Base-by-base conservation (phyloP, 345 rosid genomes). In the Moricandia arvensis region DNA sequence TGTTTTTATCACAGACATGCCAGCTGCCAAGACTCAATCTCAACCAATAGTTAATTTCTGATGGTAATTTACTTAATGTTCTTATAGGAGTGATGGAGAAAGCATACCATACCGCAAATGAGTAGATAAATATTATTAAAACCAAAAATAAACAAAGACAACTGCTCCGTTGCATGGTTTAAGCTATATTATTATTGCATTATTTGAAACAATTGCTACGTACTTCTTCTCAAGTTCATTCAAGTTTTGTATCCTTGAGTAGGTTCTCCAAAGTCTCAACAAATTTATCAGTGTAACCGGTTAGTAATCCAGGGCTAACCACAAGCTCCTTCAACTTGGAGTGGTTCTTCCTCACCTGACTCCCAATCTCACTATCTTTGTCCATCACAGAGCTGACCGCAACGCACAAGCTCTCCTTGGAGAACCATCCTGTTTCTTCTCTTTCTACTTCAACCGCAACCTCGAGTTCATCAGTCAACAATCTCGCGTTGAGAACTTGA, bases 401-500 rank as follows among this genome's bases (percentile, higher is more conserved):
- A 49, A 33, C 24, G 4, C 75, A 38, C 68, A 82, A 53, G 4
- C 51, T 68, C 43, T 81, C 87, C 41, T 82, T 84, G 0, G 77
- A 33, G 35, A 82, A 63, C 83, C 79, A 68, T 27, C 78, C 78
- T 43, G 80, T 68, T 43, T 59, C 29, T 17, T 62, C 79, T 45
- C 84, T 83, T 59, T 57, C 29, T 1, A 78, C 88, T 73, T 86
- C 85, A 0, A 84, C 84, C 0, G 82, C 83, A 1, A 85, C 80
- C 64, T 83, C 75, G 37, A 80, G 76, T 73, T 86, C 90, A 4
- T 80, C 76, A 0, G 45, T 80, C 79, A 82, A 12, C 37, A 84
- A 47, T 61, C 85, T 86, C 0, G 88, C 65, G 65, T 62, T 81
- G 76, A 86, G 34, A 12, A 83, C 74, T 35, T 87, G 90, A 67